These are phyloP conservation scores for Talaromyces stipitatus DNA, from an alignment of 495 filamentous ascomycete species.

Conservation along the genomic window DNA sequence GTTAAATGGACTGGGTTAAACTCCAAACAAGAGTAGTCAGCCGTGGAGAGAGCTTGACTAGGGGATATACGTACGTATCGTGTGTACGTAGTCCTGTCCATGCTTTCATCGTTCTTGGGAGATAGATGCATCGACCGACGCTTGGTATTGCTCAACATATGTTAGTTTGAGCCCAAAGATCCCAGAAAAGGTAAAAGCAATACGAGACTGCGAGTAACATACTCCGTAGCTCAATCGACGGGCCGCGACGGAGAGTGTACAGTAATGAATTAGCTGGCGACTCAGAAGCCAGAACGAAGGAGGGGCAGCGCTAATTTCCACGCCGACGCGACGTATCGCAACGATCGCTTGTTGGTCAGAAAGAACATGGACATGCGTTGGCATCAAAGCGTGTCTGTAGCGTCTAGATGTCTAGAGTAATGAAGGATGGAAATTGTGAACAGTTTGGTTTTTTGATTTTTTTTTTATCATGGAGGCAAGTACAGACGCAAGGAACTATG, in stretches of 20 bases:
- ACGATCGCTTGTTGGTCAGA: background rate
- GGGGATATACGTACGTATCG: background rate
- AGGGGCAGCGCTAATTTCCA: slow-evolving; percentile 2
- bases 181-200: too few relatives aligned
- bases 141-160: background rate
- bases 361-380: background rate
- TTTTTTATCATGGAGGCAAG: too few relatives aligned
- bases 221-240: too few relatives aligned
- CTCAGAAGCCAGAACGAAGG: background rate
- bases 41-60: background rate
- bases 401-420: background rate
- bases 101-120: background rate
- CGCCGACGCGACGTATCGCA: background rate
- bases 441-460: too few relatives aligned
- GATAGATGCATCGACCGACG: background rate
- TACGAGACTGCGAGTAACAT: too few relatives aligned
- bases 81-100: background rate
- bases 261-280: background rate
- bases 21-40: background rate
- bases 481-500: background rate
- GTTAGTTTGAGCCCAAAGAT: background rate
- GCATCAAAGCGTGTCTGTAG: background rate
- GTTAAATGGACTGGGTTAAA: background rate
- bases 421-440: background rate
- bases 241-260: too few relatives aligned